phyloP scores from a whole-genome alignment of 129 eudicot genomes.

The Mikania micrantha region DNA sequence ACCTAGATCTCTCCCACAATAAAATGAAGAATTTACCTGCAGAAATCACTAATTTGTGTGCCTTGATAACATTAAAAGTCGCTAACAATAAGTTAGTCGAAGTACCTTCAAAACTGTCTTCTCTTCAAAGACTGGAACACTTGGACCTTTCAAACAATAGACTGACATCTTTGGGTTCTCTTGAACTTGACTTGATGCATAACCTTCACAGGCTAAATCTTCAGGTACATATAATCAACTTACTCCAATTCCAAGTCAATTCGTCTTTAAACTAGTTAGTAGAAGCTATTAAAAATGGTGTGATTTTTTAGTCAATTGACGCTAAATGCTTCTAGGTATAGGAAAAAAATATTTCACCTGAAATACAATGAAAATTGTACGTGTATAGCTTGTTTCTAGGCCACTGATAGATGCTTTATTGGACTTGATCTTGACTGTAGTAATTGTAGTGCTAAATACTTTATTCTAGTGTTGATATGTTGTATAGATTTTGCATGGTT shows the following conservation, averaged over 20 bases:
- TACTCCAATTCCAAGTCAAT: not conserved
- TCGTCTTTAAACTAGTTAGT: not conserved
- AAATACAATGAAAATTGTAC: not conserved
- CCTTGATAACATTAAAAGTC: slow-evolving; percentile 61
- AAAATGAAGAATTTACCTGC: slow-evolving; percentile 71
- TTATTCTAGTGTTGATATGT: not conserved
- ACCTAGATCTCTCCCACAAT: slow-evolving; percentile 81
- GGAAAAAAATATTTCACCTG: slow-evolving; percentile 4
- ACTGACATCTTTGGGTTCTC: slow-evolving; percentile 57
- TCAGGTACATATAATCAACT: slow-evolving; percentile 50
- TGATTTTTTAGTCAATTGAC: not conserved
- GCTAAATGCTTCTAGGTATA: slow-evolving; percentile 13
- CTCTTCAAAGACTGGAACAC: slow-evolving; percentile 65
- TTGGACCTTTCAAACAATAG: slow-evolving; percentile 86
- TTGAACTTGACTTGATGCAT: slow-evolving; percentile 67
- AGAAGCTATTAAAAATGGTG: not conserved
- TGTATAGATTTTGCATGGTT: not conserved
- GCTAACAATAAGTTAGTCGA: slow-evolving; percentile 68
- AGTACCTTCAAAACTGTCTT: slow-evolving; percentile 59
- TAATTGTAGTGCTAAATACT: not conserved
- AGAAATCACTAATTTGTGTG: slow-evolving; percentile 55
- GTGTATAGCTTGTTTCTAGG: not conserved
- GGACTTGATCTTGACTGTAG: slow-evolving; percentile 2
- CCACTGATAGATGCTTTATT: not conserved
- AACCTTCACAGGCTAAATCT: slow-evolving; percentile 63